Base-by-base conservation (phyloP, 345 rosid species). In the Punica granatum region DNA sequence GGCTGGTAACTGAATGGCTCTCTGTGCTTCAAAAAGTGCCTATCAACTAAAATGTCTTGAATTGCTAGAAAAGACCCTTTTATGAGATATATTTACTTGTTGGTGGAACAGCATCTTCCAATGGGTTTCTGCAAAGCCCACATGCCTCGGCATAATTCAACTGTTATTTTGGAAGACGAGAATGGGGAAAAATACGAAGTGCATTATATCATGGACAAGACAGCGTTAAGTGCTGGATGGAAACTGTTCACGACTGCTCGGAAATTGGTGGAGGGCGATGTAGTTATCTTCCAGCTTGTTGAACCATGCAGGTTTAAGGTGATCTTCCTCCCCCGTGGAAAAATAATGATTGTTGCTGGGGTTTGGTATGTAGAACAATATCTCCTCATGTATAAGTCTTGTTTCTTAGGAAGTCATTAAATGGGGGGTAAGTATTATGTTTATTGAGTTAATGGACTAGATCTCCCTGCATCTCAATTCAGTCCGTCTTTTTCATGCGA, bases 151-250 rank as follows among this genome's bases (percentile, higher is more conserved):
- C 61, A 71, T 32, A 88, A 86, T 64, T 67, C 68, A 36, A 75
- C 71, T 31, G 79, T 88, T 25, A 30, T 61, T 54, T 73, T 88
- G 72, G 81, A 78, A 70, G 91, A 88, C 63, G 90, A 83, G 44
- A 67, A 68, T 49, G 85, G 86, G 25, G 71, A 68, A 19, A 75
- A 71, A 48, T 82, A 69, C 66, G 34, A 46, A 62, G 71, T 82
- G 4, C 86, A 80, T 36, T 90, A 75, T 74, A 82, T 86, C 44
- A 80, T 67, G 7, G 76, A 25, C 26, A 90, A 86, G 77, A 62
- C 35, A 21, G 89, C 92, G 16, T 80, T 90, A 32, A 86, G 97
- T 36, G 92, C 72, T 35, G 92, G 92, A 39, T 88, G 92, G 92
- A 84, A 90, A 77, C 78, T 78, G 49, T 86, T 86, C 60, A 67